phyloP scores from a whole-genome alignment of 257 asterid genomes.

The Lycium barbarum region DNA sequence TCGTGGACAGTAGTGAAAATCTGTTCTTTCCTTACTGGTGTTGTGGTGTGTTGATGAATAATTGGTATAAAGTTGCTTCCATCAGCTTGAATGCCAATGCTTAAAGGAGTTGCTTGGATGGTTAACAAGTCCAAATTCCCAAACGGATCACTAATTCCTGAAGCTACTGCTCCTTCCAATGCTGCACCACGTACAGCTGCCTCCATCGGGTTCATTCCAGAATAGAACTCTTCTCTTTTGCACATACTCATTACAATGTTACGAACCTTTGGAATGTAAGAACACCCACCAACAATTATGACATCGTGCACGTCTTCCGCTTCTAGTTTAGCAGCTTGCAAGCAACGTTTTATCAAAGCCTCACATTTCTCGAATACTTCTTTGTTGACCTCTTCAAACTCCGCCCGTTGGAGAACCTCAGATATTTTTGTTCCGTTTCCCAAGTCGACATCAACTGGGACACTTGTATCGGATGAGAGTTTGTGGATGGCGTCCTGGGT shows the following conservation, averaged over 20 bases:
- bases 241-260: constrained; percentile 46
- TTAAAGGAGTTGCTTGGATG: constrained; percentile 71
- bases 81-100: constrained; percentile 72
- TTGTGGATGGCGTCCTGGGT: constrained; percentile 76
- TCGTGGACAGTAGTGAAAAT: constrained; percentile 75
- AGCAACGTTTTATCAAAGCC: constrained; percentile 53
- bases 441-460: constrained; percentile 58
- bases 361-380: constrained; percentile 65
- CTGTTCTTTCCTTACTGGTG: constrained; percentile 66
- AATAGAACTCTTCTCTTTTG: constrained; percentile 48
- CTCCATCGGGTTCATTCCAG: constrained; percentile 67
- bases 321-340: constrained; percentile 64
- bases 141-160: constrained; percentile 74
- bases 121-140: constrained; percentile 79
- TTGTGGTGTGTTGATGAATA: constrained; percentile 61
- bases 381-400: constrained; percentile 68
- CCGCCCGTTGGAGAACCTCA: constrained; percentile 54
- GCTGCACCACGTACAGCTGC: constrained; percentile 94
- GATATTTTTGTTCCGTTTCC: constrained; percentile 58
- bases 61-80: constrained; percentile 63
- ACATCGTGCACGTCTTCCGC: constrained; percentile 61
- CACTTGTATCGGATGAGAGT: constrained; percentile 58
- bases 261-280: constrained; percentile 63
- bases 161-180: constrained; percentile 83
- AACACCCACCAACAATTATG: constrained; percentile 86